Evolutionary conservation across 345 rosid genomes (phyloP), one percentile per base, ranked within the genome.

Genomic region (Eucalyptus curtisii): DNA sequence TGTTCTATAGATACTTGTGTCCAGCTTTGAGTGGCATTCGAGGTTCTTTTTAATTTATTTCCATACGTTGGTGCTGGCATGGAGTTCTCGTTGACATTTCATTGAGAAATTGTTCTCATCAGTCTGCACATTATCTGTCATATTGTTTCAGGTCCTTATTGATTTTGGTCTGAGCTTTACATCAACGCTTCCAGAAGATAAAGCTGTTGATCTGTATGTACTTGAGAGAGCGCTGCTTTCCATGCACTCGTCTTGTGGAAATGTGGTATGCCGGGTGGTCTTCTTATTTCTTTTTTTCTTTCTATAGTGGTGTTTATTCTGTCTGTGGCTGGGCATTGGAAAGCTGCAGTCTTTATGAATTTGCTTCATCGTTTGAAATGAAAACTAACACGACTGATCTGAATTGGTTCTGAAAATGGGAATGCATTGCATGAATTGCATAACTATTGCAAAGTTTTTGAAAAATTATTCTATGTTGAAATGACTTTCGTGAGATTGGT

Each of bases 141-240:
- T 87, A 42, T 91, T 87, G 47, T 88, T 33, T 52, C 52, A 96
- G 99, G 98, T 96, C 42, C 95, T 97, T 44, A 96, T 97, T 89
- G 99, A 97, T 93, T 97, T 96, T 89, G 99, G 99, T 33, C 94
- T 97, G 92, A 97, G 99, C 93, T 95, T 95, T 92, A 97, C 98
- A 86, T 97, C 98, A 68, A 94, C 97, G 3, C 95, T 98, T 87
- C 99, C 99, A 8, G 99, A 98, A 91, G 99, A 98, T 91, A 98
- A 95, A 91, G 98, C 99, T 87, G 99, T 98, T 87, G 99, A 97
- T 90, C 91, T 98, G 85, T 98, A 98, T 90, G 99, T 97, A 14
- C 99, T 98, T 22, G 99, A 98, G 92, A 92, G 99, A 93, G 99
- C 99, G 10, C 93, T 97, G 89, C 93, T 98, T 87, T 95, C 98